A percentile compares a stretch with the other conserved stretches of the same genome.
Evolutionary conservation across 2,329 filamentous ascomycete genomes (phyloP).

Genomic region (Verticillium dahliae): DNA sequence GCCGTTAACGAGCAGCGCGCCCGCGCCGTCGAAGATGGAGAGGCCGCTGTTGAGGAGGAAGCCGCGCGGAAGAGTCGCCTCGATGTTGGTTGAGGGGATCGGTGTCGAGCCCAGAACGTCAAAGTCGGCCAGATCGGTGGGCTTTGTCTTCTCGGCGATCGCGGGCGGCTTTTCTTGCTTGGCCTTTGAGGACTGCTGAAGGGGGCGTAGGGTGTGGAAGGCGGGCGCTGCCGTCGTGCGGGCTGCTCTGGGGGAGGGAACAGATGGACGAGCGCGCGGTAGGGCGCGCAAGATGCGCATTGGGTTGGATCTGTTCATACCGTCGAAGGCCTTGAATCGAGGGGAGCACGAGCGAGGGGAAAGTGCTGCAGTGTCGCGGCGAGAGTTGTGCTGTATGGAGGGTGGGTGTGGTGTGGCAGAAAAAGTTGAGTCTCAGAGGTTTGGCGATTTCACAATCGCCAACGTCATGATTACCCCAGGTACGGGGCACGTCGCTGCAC

Average conservation of each 20-base stretch:
- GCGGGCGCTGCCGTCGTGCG: neutral
- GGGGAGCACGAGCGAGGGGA: neutral
- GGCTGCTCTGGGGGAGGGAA: neutral
- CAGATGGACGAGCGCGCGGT: neutral
- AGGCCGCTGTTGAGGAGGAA: conserved; percentile 82
- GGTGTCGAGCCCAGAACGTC: conserved; percentile 74
- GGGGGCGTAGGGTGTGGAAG: conserved; percentile 14
- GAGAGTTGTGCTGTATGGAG: neutral
- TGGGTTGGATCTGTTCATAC: neutral
- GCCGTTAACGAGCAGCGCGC: conserved; percentile 73
- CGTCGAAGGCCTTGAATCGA: neutral
- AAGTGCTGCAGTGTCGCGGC: too few species aligned
- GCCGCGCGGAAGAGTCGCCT: conserved; percentile 74
- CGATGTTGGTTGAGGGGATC: conserved; percentile 73
- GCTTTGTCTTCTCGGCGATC: conserved; percentile 23
- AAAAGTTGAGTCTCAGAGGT: neutral
- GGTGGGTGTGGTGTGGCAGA: neutral
- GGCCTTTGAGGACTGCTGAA: conserved; percentile 8
- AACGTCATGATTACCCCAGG: conserved; percentile 3
- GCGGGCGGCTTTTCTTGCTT: conserved; percentile 10
- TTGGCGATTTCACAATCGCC: neutral
- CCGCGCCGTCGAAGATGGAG: conserved; percentile 61
- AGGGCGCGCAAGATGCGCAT: conserved; percentile 1
- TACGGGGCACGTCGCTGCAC: neutral
- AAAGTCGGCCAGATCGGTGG: conserved; percentile 63